Evolutionary conservation across 2,329 filamentous ascomycete genomes (phyloP), one percentile per base, ranked within the genome.

Genomic region (Diaporthe nobilis): DNA sequence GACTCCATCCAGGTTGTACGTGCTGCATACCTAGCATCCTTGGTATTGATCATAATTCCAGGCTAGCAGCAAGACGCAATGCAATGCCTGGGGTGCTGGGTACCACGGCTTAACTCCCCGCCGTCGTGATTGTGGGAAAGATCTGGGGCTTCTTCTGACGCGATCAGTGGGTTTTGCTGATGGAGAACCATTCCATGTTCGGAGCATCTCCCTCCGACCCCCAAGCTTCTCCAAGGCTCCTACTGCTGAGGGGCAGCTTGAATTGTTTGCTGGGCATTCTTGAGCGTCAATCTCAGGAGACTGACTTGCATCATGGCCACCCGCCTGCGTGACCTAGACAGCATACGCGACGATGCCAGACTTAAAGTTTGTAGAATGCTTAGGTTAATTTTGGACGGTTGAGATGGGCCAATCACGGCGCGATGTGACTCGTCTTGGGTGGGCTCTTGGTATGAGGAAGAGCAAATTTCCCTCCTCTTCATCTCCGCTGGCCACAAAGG

Each of bases 121-220:
- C 31, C 34, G 22, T 42, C 31, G 57, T 37, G 57, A 37, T 20
- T 10, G 55, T 10, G 55, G 28, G n/a, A 57, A 17, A 34, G 20
- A 34, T 12, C 25, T 22, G 53, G 28, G 28, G 9, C 22, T 57
- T 31, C 28, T 13, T 17, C 28, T 57, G 28, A 22, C 8, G 34
- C 20, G 55, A 37, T 58, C 31, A 22, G 55, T 58, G 55, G 31
- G 55, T 58, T 58, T 58, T 37, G 28, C 31, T 37, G 55, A 37
- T 37, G 55, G 20, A 34, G 55, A 12, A 13, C 39, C 25, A 49
- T 20, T n/a, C 28, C 20, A 49, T 34, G 34, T 49, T 67, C 63
- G 63, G 63, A 67, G 28, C 63, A 67, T 67, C 44, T 51, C 10
- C 63, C 63, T 34, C 61, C 61, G 61, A 67, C 28, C 44, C 42